Evolutionary conservation across 2,329 filamentous ascomycete species (phyloP).

Genomic region (Epichloe baconii): DNA sequence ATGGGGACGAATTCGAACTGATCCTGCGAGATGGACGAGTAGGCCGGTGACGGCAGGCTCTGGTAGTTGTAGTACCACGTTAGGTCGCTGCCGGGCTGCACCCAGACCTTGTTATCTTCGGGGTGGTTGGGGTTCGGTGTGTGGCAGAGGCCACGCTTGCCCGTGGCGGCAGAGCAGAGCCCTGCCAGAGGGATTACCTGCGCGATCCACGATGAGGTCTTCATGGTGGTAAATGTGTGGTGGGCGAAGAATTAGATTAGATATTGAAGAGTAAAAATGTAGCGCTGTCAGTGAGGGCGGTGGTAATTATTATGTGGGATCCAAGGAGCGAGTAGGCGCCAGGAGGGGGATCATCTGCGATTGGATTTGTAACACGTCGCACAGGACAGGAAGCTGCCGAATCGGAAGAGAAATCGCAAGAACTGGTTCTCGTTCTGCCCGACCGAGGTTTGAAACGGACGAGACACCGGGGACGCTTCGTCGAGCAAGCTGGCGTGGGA

Average conservation of each 20-base stretch:
- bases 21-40: slow-evolving; percentile 32
- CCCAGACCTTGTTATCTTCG: slow-evolving; percentile 55
- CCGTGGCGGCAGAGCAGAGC: slow-evolving; percentile 16
- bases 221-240: background rate
- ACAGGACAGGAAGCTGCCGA: too few relatives aligned
- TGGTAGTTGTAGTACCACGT: slow-evolving; percentile 83
- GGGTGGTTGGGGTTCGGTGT: slow-evolving; percentile 42
- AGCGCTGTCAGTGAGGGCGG: too few relatives aligned
- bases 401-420: too few relatives aligned
- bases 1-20: slow-evolving; percentile 67
- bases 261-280: background rate
- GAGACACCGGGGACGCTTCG: too few relatives aligned
- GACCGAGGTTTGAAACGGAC: too few relatives aligned
- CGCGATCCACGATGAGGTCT: background rate
- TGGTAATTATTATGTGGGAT: too few relatives aligned
- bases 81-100: slow-evolving; percentile 39
- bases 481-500: too few relatives aligned
- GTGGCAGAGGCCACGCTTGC: slow-evolving; percentile 63
- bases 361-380: too few relatives aligned
- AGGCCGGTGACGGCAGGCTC: slow-evolving; percentile 39
- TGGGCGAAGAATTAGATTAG: background rate
- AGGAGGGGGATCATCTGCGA: too few relatives aligned
- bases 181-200: slow-evolving; percentile 10
- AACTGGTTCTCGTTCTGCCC: too few relatives aligned
- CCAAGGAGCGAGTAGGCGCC: too few relatives aligned